Evolutionary conservation across 495 filamentous ascomycete genomes (phyloP).

Genomic region (Margaritispora aquatica): DNA sequence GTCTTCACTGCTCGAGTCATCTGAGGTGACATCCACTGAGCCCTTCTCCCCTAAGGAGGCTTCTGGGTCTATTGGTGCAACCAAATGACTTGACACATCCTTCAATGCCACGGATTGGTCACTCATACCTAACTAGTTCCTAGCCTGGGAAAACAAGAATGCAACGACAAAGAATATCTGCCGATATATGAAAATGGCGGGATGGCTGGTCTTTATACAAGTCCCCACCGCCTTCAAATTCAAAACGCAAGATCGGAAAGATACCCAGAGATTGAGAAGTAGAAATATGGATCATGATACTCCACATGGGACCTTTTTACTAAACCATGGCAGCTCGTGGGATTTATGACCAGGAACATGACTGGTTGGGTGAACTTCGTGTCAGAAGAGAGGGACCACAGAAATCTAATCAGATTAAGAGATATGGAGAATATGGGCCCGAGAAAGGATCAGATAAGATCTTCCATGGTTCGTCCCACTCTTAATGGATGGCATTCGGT

Average conservation of each 20-base stretch:
- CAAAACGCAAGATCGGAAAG: neutral
- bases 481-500: neutral
- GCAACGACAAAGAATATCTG: too few relatives aligned
- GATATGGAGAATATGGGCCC: neutral
- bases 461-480: neutral
- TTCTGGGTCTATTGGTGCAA: neutral
- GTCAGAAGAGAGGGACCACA: neutral
- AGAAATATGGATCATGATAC: too few relatives aligned
- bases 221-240: neutral
- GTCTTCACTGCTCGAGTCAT: neutral
- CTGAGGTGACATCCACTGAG: neutral
- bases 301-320: too few relatives aligned
- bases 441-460: neutral
- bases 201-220: neutral
- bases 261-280: too few relatives aligned
- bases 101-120: neutral
- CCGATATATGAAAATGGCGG: too few relatives aligned
- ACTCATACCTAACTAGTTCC: neutral
- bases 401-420: constrained; percentile 1
- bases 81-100: neutral
- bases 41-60: neutral
- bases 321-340: neutral
- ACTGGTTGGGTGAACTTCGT: neutral
- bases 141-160: too few relatives aligned
- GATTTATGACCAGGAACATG: neutral